Percentiles rank a stretch among this genome's conserved stretches.
Evolutionary conservation across 2,329 filamentous ascomycete species (phyloP).

Genomic region (Trichophyton simii): DNA sequence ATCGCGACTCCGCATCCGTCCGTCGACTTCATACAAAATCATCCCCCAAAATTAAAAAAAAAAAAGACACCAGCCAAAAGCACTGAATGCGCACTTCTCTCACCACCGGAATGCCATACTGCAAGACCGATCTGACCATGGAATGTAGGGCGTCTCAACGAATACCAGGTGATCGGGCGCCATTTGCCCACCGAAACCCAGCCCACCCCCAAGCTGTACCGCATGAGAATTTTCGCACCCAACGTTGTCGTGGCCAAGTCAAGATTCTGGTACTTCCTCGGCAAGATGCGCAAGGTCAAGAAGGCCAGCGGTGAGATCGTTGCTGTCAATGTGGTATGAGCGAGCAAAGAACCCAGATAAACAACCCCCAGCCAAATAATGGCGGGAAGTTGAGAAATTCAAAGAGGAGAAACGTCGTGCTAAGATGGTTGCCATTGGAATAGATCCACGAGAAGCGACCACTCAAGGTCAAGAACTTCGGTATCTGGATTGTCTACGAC

Average conservation of each 20-base stretch:
- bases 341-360: slow-evolving; percentile 15
- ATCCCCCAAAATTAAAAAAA: no score
- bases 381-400: no score
- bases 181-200: slow-evolving; percentile 96
- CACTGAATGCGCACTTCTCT: background rate
- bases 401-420: slow-evolving; percentile 1
- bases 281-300: slow-evolving; percentile 99
- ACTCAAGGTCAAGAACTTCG: slow-evolving; percentile 99
- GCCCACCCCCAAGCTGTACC: slow-evolving; percentile 96
- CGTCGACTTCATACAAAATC: background rate
- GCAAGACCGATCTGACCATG: slow-evolving; percentile 11
- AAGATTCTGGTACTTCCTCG: slow-evolving; percentile 99
- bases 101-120: background rate
- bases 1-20: background rate
- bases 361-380: background rate
- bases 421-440: slow-evolving; percentile 4
- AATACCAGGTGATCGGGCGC: slow-evolving; percentile 99
- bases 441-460: slow-evolving; percentile 98
- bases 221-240: slow-evolving; percentile 99
- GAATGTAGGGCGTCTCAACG: slow-evolving; percentile 83
- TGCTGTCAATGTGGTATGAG: slow-evolving; percentile 78
- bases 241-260: slow-evolving; percentile 98
- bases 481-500: slow-evolving; percentile 99
- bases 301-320: slow-evolving; percentile 99
- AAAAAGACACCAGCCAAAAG: background rate